These are phyloP conservation scores for Euphorbia peplus DNA, from an alignment of 345 rosid genomes.

Conservation along the genomic window DNA sequence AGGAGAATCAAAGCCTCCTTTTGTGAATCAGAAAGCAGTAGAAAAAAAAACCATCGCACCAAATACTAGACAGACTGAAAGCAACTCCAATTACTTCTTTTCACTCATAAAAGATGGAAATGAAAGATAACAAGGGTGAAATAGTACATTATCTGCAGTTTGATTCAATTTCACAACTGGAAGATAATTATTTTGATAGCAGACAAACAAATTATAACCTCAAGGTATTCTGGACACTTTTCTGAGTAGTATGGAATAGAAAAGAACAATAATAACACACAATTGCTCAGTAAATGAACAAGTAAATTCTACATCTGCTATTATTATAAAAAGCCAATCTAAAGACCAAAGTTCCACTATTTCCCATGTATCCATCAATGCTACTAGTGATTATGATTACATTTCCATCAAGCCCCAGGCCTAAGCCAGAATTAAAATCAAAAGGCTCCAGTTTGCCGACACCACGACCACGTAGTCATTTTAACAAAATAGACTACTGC, in stretches of 20 bases:
- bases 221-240: no score
- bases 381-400: constrained; percentile 13
- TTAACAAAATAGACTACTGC: constrained; percentile 25
- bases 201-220: no score
- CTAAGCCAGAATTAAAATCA: constrained; percentile 6
- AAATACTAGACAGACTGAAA: no score
- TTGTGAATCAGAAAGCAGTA: no score
- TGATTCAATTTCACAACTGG: no score
- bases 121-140: no score
- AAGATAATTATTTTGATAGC: no score
- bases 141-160: no score
- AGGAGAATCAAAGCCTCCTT: no score
- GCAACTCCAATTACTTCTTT: no score
- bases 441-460: constrained; percentile 16
- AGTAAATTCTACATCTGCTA: not conserved
- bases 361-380: constrained; percentile 1
- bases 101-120: no score
- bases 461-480: constrained; percentile 20
- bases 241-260: not conserved
- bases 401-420: constrained; percentile 14
- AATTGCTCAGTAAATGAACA: not conserved
- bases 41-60: no score
- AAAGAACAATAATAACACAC: not conserved
- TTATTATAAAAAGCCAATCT: constrained; percentile 7
- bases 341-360: constrained; percentile 1